Evolutionary conservation across 352 stramenopile species (phyloP), one percentile per base, ranked within the genome.

Genomic region (Pythium coloratum): DNA sequence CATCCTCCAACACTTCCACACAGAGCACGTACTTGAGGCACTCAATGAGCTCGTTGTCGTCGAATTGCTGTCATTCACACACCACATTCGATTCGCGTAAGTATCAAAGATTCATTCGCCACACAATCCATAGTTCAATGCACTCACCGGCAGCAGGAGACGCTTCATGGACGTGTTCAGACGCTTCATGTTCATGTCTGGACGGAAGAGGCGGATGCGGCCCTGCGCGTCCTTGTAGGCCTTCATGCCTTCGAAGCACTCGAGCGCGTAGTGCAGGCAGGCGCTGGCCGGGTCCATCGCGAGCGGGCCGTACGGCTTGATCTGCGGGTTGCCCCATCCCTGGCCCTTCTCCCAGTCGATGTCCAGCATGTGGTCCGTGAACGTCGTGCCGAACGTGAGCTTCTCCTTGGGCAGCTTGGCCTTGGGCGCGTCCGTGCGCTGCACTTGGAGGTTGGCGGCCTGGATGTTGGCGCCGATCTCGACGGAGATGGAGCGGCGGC

Each of bases 331-430:
- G 53, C 79, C 67, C 97, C 97, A 99, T 33, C 84, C 82, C 30
- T 83, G 69, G 62, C 81, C 83, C 66, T 85, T 69, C 53, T 90
- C 81, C 85, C 91, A 99, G 73, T 98, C 89, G 33, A 98, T 82
- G 65, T 96, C 89, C n/a, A 99, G 78, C 96, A 99, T 99, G 81
- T 99, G 96, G 76, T 98, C 94, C 24, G 92, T 93, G 77, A 99
- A 98, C 7, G 88, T 96, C 62, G 91, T 97, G 60, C 97, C 97
- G 76, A 99, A 99, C 62, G 78, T 88, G 18, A 98, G 88, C 69
- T 96, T 66, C 62, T 95, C 88, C 65, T 96, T 96, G 38, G 88
- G 76, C 24, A 89, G 26, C 66, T 96, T 95, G 6, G 72, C 47
- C 49, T 68, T 83, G 20, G 81, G 81, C 20, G 33, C 40, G 12